A percentile compares a stretch with the other conserved stretches of the same genome.
Conservation (phyloP, 768 basidiomycete genomes). For the Hypholoma sublateritium region DNA sequence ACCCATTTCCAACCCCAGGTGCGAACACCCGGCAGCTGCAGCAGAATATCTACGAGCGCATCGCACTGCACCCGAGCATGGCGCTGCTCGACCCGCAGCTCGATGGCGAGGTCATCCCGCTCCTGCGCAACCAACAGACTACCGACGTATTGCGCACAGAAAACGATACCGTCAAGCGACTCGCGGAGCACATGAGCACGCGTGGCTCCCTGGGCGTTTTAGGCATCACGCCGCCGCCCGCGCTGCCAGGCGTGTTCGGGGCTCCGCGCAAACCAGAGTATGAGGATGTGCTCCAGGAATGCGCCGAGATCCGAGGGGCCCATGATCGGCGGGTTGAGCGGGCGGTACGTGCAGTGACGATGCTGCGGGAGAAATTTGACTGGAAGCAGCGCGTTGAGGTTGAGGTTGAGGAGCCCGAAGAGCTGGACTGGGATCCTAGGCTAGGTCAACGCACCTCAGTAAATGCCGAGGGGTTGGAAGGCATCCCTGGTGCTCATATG, state of each 20-base stretch:
- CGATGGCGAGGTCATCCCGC: conserved; percentile 70
- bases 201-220: conserved; percentile 55
- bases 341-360: conserved; percentile 74
- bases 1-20: conserved; percentile 29
- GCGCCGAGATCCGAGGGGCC: conserved; percentile 61
- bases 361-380: conserved; percentile 79
- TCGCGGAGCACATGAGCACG: conserved; percentile 66
- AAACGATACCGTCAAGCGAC: conserved; percentile 67
- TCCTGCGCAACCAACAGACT: conserved; percentile 80
- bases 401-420: conserved; percentile 77
- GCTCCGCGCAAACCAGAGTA: conserved; percentile 45
- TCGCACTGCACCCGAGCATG: conserved; percentile 65
- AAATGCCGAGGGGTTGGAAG: background rate
- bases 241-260: conserved; percentile 29
- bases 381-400: conserved; percentile 83
- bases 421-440: conserved; percentile 69
- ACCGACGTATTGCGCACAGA: conserved; percentile 72
- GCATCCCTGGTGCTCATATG: conserved; percentile 15
- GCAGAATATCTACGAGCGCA: conserved; percentile 56
- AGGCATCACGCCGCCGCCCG: conserved; percentile 27
- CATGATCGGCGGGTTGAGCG: conserved; percentile 79
- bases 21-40: conserved; percentile 14
- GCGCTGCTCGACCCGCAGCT: conserved; percentile 63
- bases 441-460: conserved; percentile 21
- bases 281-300: conserved; percentile 67